These are phyloP conservation scores for Stephania yunnanensis DNA, from an alignment of 164 flowering plant species.

Conservation along the genomic window DNA sequence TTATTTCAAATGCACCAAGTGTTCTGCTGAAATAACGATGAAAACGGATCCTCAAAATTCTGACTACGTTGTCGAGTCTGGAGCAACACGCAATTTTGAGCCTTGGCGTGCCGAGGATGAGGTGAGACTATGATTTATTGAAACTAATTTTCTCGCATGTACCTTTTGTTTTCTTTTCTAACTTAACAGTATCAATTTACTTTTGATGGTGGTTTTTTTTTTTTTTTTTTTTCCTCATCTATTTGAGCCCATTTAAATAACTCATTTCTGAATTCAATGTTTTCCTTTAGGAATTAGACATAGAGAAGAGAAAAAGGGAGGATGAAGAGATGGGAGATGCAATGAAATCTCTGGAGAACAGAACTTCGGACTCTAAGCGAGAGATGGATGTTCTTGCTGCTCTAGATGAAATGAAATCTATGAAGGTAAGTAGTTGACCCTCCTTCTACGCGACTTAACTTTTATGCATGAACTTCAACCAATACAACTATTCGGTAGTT, in stretches of 20 bases:
- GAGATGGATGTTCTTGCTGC: slow-evolving; percentile 96
- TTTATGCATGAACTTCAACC: not conserved
- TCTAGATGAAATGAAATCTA: slow-evolving; percentile 92
- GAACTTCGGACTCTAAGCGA: slow-evolving; percentile 81
- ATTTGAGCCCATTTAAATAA: not conserved
- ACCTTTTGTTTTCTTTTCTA: not conserved
- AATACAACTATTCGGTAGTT: not conserved
- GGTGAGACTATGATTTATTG: slow-evolving; percentile 25
- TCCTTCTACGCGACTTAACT: not conserved
- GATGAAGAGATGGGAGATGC: slow-evolving; percentile 95
- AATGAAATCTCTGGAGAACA: slow-evolving; percentile 89
- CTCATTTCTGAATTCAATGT: not conserved
- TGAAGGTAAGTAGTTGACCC: slow-evolving; percentile 49
- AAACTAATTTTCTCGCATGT: not conserved
- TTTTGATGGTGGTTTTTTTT: not conserved
- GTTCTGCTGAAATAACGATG: slow-evolving; percentile 82
- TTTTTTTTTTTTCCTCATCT: not conserved
- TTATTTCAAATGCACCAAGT: slow-evolving; percentile 87
- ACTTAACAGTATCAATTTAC: not conserved
- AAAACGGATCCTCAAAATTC: slow-evolving; percentile 96
- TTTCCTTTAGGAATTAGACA: slow-evolving; percentile 45
- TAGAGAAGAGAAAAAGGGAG: slow-evolving; percentile 57
- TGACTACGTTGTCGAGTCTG: slow-evolving; percentile 83
- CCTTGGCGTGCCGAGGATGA: slow-evolving; percentile 98
- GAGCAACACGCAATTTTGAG: slow-evolving; percentile 87